phyloP scores from a whole-genome alignment of 805 yeast species.

The Sungouiozyma ichnusensis region DNA sequence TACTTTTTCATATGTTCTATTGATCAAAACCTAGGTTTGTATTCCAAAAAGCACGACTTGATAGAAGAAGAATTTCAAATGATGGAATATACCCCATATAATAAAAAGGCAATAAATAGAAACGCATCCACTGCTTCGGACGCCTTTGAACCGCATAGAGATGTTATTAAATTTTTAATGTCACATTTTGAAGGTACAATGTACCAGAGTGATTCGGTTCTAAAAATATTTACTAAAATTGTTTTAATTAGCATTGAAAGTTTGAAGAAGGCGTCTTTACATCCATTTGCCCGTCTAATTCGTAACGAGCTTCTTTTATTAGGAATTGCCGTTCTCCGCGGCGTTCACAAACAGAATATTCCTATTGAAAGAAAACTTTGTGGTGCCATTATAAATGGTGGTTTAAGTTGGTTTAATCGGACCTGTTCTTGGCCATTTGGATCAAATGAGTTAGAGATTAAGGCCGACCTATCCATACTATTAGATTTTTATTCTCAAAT shows the following conservation, averaged over 20 bases:
- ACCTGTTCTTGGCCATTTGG: conserved; percentile 72
- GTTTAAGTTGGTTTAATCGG: conserved; percentile 68
- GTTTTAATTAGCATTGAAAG: conserved; percentile 44
- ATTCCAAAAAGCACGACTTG: conserved; percentile 44
- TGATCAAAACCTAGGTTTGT: conserved; percentile 51
- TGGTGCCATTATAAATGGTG: conserved; percentile 46
- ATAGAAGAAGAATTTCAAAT: conserved; percentile 48
- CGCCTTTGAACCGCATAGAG: conserved; percentile 55
- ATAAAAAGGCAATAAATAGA: conserved; percentile 46
- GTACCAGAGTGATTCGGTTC: conserved; percentile 57
- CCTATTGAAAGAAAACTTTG: conserved; percentile 36
- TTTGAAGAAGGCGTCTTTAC: conserved; percentile 54
- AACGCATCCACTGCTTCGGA: conserved; percentile 39
- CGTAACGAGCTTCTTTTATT: conserved; percentile 67
- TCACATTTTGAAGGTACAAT: conserved; percentile 74
- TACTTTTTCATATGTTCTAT: conserved; percentile 61
- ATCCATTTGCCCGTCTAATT: conserved; percentile 67
- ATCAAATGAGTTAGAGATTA: conserved; percentile 59
- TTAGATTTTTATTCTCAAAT: conserved; percentile 34
- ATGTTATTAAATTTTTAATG: conserved; percentile 54
- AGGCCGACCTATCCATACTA: conserved; percentile 55
- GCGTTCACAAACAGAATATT: conserved; percentile 41
- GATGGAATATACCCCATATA: conserved; percentile 89
- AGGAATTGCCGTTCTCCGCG: conserved; percentile 51
- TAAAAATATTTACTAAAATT: conserved; percentile 58